These are phyloP conservation scores for Adansonia rubrostipa DNA, from an alignment of 441 rosid genomes.

Conservation along the genomic window DNA sequence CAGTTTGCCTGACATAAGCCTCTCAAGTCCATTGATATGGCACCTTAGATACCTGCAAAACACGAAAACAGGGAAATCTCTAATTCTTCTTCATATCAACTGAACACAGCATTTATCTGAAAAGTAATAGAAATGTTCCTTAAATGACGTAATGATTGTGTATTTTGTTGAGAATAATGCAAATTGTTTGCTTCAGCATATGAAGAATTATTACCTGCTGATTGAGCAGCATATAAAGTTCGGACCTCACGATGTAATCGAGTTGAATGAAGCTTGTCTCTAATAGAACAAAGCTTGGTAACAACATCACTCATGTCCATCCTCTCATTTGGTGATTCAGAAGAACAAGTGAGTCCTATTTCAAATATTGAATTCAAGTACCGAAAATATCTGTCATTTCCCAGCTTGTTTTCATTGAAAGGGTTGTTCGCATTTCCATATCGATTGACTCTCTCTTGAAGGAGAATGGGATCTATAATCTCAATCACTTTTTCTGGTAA, in stretches of 20 bases:
- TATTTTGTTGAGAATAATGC: not conserved
- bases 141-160: not conserved
- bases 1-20: not conserved
- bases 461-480: conserved; percentile 10
- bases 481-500: not conserved
- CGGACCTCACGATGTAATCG: not conserved
- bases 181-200: too few relatives aligned
- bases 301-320: not conserved
- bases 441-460: not conserved
- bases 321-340: conserved; percentile 10
- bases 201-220: not conserved
- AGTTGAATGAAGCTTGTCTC: conserved; percentile 7
- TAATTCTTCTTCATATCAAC: not conserved
- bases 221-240: not conserved
- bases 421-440: not conserved
- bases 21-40: not conserved
- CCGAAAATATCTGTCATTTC: not conserved
- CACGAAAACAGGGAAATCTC: not conserved
- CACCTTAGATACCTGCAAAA: conserved; percentile 9
- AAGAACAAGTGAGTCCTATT: conserved; percentile 15
- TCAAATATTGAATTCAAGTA: conserved; percentile 12
- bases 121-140: not conserved
- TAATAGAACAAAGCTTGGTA: conserved; percentile 1
- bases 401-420: not conserved
- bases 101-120: not conserved